phyloP scores from a whole-genome alignment of 2,329 filamentous ascomycete genomes.

The Drechmeria coniospora region DNA sequence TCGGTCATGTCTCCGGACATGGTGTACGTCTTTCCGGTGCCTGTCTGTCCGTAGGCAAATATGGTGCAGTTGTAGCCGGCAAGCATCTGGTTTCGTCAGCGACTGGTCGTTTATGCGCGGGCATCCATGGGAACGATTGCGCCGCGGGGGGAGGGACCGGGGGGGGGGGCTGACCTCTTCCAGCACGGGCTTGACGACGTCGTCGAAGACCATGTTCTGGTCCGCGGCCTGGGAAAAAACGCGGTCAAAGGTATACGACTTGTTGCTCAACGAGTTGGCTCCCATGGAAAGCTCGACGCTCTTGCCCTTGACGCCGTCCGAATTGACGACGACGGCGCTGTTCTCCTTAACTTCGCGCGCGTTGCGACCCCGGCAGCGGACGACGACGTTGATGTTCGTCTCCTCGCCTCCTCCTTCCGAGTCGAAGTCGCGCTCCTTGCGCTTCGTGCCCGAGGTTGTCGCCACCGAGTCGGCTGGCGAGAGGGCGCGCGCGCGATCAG shows the following conservation, averaged over 20 bases:
- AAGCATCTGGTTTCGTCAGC: slow-evolving; percentile 50
- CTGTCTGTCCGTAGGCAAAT: slow-evolving; percentile 95
- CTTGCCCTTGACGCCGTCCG: slow-evolving; percentile 77
- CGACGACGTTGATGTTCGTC: slow-evolving; percentile 96
- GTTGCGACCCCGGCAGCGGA: slow-evolving; percentile 82
- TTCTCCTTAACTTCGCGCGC: slow-evolving; percentile 89
- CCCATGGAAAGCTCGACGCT: slow-evolving; percentile 82
- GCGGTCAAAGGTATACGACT: slow-evolving; percentile 92
- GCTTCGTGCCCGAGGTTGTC: slow-evolving; percentile 50
- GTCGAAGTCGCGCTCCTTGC: slow-evolving; percentile 78
- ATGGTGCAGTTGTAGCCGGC: slow-evolving; percentile 95
- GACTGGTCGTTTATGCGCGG: not conserved
- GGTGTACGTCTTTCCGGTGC: slow-evolving; percentile 96
- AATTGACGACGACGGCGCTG: slow-evolving; percentile 79
- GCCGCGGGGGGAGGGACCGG: not conserved
- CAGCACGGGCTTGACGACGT: slow-evolving; percentile 83
- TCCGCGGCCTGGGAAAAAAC: slow-evolving; percentile 93
- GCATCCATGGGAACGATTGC: too few species aligned
- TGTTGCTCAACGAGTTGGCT: slow-evolving; percentile 81
- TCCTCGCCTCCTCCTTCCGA: slow-evolving; percentile 50
- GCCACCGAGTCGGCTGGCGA: slow-evolving; percentile 57
- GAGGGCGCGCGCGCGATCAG: slow-evolving; percentile 26
- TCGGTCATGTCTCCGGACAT: slow-evolving; percentile 98
- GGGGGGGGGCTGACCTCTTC: slow-evolving; percentile 53
- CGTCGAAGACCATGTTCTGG: slow-evolving; percentile 86